Evolutionary conservation across 2,329 filamentous ascomycete species (phyloP).

Genomic region (Beauveria brongniartii): DNA sequence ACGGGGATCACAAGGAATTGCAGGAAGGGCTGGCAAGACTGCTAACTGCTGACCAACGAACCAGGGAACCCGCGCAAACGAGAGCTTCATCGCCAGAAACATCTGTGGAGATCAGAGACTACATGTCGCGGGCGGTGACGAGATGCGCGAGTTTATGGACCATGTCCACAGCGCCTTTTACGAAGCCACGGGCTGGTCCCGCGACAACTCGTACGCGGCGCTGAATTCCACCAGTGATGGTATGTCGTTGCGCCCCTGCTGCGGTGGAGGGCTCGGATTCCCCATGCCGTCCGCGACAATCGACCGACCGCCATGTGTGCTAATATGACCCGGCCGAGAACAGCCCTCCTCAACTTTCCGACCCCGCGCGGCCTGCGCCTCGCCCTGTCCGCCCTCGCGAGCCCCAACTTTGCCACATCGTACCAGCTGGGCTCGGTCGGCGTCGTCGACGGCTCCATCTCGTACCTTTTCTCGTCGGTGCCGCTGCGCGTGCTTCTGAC

Average conservation of each 20-base stretch:
- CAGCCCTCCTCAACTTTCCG: conserved; percentile 79
- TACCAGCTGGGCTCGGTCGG: conserved; percentile 87
- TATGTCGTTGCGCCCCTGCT: conserved; percentile 26
- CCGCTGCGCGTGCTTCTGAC: conserved; percentile 59
- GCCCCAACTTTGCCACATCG: conserved; percentile 86
- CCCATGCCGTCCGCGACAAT: too few relatives aligned
- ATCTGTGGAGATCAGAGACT: neutral
- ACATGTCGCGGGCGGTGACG: conserved; percentile 13
- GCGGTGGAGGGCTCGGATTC: too few relatives aligned
- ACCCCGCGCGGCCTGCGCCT: conserved; percentile 79
- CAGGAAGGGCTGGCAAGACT: neutral
- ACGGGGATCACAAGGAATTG: neutral
- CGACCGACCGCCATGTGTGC: neutral
- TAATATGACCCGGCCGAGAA: neutral
- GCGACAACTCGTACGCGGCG: conserved; percentile 84
- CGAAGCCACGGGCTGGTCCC: conserved; percentile 77
- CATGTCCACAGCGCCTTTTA: conserved; percentile 90
- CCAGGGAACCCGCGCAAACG: neutral
- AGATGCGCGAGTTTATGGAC: conserved; percentile 96
- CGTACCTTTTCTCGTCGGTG: conserved; percentile 88
- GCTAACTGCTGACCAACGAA: neutral
- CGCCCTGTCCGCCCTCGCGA: conserved; percentile 83
- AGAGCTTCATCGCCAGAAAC: neutral
- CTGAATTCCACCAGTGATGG: conserved; percentile 78
- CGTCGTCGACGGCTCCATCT: conserved; percentile 91